Conservation (phyloP, 768 basidiomycete species). For the Boletus pseudopeckii region DNA sequence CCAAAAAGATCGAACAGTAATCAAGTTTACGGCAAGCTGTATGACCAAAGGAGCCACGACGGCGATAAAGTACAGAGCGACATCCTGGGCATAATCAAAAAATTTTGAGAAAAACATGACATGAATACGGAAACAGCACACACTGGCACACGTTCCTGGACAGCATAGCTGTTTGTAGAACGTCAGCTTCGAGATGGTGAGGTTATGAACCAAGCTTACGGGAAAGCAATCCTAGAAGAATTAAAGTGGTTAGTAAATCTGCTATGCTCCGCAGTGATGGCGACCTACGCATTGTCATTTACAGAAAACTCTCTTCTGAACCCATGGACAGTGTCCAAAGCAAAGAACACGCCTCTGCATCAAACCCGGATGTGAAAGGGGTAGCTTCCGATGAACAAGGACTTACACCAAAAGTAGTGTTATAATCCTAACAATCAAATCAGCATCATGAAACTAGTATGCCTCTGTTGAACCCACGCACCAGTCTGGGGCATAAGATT, state of each 20-base stretch:
- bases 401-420: conserved; percentile 65
- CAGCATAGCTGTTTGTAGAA: conserved; percentile 48
- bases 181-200: conserved; percentile 4
- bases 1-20: conserved; percentile 84
- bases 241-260: conserved; percentile 18
- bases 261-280: not conserved
- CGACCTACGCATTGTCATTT: conserved; percentile 62
- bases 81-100: conserved; percentile 32
- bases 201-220: conserved; percentile 13
- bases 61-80: conserved; percentile 51
- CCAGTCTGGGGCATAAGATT: conserved; percentile 78
- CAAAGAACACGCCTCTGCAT: conserved; percentile 56
- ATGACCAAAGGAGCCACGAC: conserved; percentile 65
- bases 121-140: conserved; percentile 19
- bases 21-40: conserved; percentile 62
- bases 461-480: conserved; percentile 30
- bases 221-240: conserved; percentile 21
- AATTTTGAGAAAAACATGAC: not conserved
- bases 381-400: not conserved
- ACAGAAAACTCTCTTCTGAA: conserved; percentile 79
- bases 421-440: conserved; percentile 48
- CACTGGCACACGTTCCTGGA: conserved; percentile 78
- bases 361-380: not conserved
- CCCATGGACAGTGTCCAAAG: conserved; percentile 62
- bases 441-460: not conserved